These are phyloP conservation scores for Russula sp. DNA, from an alignment of 768 basidiomycete species.

Conservation along the genomic window DNA sequence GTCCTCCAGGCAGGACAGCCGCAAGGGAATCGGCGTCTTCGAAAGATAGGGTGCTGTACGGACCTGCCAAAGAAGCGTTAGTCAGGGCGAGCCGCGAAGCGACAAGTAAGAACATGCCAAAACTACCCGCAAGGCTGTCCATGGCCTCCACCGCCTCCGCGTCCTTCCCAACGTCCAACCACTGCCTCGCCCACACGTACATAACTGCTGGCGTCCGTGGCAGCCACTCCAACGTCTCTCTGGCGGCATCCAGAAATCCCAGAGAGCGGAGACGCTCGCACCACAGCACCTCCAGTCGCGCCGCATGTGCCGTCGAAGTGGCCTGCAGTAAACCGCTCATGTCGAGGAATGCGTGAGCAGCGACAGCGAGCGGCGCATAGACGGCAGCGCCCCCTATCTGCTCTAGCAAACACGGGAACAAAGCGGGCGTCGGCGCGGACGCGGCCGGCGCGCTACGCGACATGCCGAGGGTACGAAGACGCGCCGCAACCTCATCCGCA, in stretches of 20 bases:
- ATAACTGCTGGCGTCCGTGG: constrained; percentile 69
- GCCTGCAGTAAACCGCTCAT: constrained; percentile 59
- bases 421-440: constrained; percentile 38
- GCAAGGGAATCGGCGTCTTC: constrained; percentile 62
- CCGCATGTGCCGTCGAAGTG: constrained; percentile 58
- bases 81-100: neutral
- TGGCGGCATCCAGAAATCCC: constrained; percentile 53
- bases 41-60: constrained; percentile 41
- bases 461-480: constrained; percentile 70
- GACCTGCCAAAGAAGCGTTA: constrained; percentile 30
- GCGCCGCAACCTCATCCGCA: constrained; percentile 51
- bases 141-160: constrained; percentile 69
- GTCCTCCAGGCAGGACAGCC: constrained; percentile 51
- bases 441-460: constrained; percentile 29
- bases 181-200: constrained; percentile 65
- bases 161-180: constrained; percentile 54
- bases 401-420: constrained; percentile 55
- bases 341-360: constrained; percentile 67
- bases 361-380: constrained; percentile 43
- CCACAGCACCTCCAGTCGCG: constrained; percentile 61
- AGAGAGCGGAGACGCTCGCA: constrained; percentile 61
- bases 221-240: constrained; percentile 66
- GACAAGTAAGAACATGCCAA: constrained; percentile 45
- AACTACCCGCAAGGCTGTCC: constrained; percentile 66
- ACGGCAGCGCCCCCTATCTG: constrained; percentile 35